phyloP scores from a whole-genome alignment of 1,284 basidiomycete genomes.

The Cerrena zonata region DNA sequence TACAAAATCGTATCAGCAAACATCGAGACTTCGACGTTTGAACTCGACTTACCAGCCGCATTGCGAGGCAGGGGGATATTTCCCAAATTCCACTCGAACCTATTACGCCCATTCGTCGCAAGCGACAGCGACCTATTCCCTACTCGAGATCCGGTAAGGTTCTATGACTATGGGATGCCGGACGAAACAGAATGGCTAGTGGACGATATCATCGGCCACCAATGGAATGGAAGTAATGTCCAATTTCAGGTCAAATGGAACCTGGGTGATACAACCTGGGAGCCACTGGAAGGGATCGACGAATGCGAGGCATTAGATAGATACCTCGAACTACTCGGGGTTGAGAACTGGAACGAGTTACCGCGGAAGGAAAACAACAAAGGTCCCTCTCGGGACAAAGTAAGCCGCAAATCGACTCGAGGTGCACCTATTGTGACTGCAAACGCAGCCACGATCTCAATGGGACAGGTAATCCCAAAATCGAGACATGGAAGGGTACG shows the following conservation, averaged over 20 bases:
- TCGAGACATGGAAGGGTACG: no score
- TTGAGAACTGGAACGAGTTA: neutral
- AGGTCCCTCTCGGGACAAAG: no score
- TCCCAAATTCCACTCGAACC: constrained; percentile 20
- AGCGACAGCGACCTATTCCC: constrained; percentile 21
- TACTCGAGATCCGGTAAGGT: constrained; percentile 9
- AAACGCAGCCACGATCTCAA: no score
- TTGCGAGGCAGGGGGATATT: constrained; percentile 20
- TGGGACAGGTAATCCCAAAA: no score
- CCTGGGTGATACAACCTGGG: constrained; percentile 29
- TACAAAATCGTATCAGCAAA: constrained; percentile 19
- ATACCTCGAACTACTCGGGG: constrained; percentile 19
- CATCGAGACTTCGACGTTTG: constrained; percentile 18
- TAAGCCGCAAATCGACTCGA: no score
- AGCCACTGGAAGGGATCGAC: constrained; percentile 15
- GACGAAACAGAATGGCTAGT: constrained; percentile 16
- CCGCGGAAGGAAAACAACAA: neutral
- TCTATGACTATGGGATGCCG: constrained; percentile 21
- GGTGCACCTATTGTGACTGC: no score
- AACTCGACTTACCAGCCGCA: constrained; percentile 22
- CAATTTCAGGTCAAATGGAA: constrained; percentile 31
- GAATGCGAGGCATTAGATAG: constrained; percentile 21
- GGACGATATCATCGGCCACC: no score
- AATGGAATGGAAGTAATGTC: constrained; percentile 18
- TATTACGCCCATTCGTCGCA: constrained; percentile 14